phyloP scores from a whole-genome alignment of 1,139 yeast species.

The Meyerozyma carpophila region DNA sequence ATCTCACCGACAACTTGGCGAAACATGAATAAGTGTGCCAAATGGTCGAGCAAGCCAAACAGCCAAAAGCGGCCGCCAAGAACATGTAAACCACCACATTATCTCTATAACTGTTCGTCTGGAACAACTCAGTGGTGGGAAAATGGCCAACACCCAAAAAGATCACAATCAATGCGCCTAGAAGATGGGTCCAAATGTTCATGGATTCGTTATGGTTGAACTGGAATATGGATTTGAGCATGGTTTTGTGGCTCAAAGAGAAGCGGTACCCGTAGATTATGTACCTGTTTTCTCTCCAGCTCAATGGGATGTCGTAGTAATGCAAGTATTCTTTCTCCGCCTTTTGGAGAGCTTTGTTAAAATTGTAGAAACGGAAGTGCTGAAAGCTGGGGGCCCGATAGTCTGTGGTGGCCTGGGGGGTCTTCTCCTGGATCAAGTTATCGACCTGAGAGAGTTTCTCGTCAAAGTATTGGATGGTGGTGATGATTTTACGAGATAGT shows the following conservation, averaged over 20 bases:
- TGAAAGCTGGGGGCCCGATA: slow-evolving; percentile 28
- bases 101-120: slow-evolving; percentile 39
- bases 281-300: slow-evolving; percentile 90
- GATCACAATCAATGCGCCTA: slow-evolving; percentile 58
- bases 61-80: slow-evolving; percentile 66
- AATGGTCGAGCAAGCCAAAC: slow-evolving; percentile 69
- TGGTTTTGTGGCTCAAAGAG: slow-evolving; percentile 56
- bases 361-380: slow-evolving; percentile 48
- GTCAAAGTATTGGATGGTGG: slow-evolving; percentile 52
- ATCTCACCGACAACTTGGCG: slow-evolving; percentile 57
- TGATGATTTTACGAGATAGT: slow-evolving; percentile 40
- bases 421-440: slow-evolving; percentile 36
- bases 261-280: slow-evolving; percentile 84
- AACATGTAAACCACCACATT: slow-evolving; percentile 57
- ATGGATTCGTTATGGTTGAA: slow-evolving; percentile 81
- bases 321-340: slow-evolving; percentile 62
- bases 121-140: slow-evolving; percentile 49
- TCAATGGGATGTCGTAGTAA: slow-evolving; percentile 82
- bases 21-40: slow-evolving; percentile 94
- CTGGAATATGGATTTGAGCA: slow-evolving; percentile 50
- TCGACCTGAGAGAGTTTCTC: slow-evolving; percentile 51
- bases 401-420: slow-evolving; percentile 25
- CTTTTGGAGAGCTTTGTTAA: slow-evolving; percentile 50
- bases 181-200: slow-evolving; percentile 89
- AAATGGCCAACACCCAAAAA: slow-evolving; percentile 56